Evolutionary conservation across 768 basidiomycete genomes (phyloP).

Genomic region (Agaricus subrufescens): DNA sequence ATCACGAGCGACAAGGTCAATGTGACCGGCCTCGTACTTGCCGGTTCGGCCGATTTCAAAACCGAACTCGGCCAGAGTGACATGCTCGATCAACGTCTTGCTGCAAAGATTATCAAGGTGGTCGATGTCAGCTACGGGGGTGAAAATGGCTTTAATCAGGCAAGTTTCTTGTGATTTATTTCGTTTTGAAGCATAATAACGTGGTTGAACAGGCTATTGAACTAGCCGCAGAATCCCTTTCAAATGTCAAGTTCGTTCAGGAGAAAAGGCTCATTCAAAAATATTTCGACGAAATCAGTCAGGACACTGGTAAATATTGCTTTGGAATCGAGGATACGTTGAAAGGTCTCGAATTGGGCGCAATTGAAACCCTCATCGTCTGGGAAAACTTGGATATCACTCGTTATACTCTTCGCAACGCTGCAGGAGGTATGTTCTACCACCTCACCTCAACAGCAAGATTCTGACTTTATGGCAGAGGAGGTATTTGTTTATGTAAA

Average conservation of each 20-base stretch:
- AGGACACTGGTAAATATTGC: conserved; percentile 94
- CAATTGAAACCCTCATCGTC: conserved; percentile 95
- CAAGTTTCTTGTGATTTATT: conserved; percentile 23
- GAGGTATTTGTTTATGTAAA: conserved; percentile 74
- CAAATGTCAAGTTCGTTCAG: conserved; percentile 99
- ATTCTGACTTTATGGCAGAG: conserved; percentile 40
- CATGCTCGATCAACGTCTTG: conserved; percentile 89
- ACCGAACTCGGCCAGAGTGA: conserved; percentile 95
- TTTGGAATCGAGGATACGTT: conserved; percentile 97
- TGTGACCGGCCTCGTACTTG: conserved; percentile 91
- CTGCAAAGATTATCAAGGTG: conserved; percentile 91
- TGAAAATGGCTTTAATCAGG: conserved; percentile 99
- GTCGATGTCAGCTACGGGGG: conserved; percentile 99
- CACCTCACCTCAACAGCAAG: not conserved
- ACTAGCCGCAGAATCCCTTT: conserved; percentile 89
- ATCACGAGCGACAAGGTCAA: conserved; percentile 99
- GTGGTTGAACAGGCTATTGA: conserved; percentile 75
- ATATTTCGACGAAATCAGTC: conserved; percentile 99
- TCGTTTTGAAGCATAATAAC: not conserved
- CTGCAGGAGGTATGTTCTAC: conserved; percentile 67
- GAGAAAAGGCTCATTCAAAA: conserved; percentile 97
- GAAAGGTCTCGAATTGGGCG: conserved; percentile 92
- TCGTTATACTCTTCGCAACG: conserved; percentile 85
- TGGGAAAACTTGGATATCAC: conserved; percentile 97
- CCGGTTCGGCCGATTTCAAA: conserved; percentile 98